Base-by-base conservation (phyloP, 805 yeast genomes). In the Zygotorulaspora chibaensis region DNA sequence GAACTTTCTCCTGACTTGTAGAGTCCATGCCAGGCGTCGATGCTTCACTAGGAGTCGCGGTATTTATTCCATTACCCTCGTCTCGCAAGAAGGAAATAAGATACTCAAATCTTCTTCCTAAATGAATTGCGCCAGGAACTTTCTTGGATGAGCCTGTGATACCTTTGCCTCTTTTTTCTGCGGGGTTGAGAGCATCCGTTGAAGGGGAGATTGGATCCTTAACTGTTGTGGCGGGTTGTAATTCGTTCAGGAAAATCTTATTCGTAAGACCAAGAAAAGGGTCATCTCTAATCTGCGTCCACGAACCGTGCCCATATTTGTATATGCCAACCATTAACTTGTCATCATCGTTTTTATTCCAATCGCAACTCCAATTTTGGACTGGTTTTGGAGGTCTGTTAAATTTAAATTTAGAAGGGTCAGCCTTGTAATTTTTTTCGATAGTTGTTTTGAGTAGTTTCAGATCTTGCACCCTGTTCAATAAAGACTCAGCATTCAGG, bases 231-330 rank as follows among this genome's bases (percentile, higher is more conserved):
- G 37, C 57, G 48, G 50, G 48, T 54, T 51, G 59, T 40, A 49
- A 54, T 46, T 78, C 82, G 46, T 73, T 78, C 56, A 93, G 72
- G 58, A 80, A 93, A 54, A 93, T 69, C 70, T 88, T 93, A 55
- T 88, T 87, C 50, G 87, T 85, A 50, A 93, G 72, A 9, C 89
- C 90, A 47, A 93, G 73, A 42, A 87, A 76, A 1, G 99, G 98
- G 67, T 93, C 99, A 68, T 93, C 99, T 61, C 99, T 75, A 38
- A 93, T 90, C 59, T 86, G 90, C 2, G 76, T 63, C 99, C 99
- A 93, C 1, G 96, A 83, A 13, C 98, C 98, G 65, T 88, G 90
- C 0, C 99, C 99, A 66, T 90, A 90, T 67, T 87, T 89, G 59
- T 78, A 76, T 17, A 91, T 85, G 52, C 99, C 99, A 29, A 86